Percentiles rank a stretch among this genome's conserved stretches.
phyloP scores from a whole-genome alignment of 2,329 filamentous ascomycete genomes.

The Fusarium sororula region DNA sequence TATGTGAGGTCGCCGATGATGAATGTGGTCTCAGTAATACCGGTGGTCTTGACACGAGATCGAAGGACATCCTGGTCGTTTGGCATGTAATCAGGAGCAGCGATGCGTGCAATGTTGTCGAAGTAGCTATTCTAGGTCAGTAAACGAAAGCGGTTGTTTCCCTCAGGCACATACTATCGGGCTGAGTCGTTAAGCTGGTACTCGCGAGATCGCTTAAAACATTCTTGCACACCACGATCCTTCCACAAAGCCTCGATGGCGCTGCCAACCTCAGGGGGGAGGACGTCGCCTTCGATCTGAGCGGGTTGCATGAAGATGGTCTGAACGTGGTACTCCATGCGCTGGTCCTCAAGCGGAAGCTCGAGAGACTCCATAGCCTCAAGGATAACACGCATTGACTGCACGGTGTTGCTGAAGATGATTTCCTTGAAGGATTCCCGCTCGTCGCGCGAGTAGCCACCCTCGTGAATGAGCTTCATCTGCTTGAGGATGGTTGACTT shows the following conservation, averaged over 20 bases:
- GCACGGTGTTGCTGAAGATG: conserved; percentile 76
- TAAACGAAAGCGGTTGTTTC: background rate
- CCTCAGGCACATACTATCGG: conserved; percentile 77
- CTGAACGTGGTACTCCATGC: conserved; percentile 96
- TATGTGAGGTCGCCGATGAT: conserved; percentile 95
- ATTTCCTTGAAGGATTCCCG: conserved; percentile 76
- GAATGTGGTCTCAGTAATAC: conserved; percentile 96
- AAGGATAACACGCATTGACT: conserved; percentile 75
- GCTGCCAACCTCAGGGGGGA: conserved; percentile 92
- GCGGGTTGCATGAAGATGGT: conserved; percentile 99
- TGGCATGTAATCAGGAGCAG: conserved; percentile 90
- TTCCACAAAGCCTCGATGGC: conserved; percentile 94
- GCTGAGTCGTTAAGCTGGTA: conserved; percentile 97
- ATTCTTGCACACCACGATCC: conserved; percentile 90
- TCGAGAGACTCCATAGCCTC: conserved; percentile 75
- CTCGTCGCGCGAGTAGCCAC: conserved; percentile 94
- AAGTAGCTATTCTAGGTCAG: conserved; percentile 78
- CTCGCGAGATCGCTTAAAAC: conserved; percentile 94
- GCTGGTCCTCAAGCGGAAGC: conserved; percentile 87
- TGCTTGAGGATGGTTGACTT: conserved; percentile 99
- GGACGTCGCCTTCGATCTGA: conserved; percentile 93
- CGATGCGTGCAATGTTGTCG: conserved; percentile 91
- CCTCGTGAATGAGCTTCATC: conserved; percentile 99
- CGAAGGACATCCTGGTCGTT: conserved; percentile 95
- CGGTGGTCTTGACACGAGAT: conserved; percentile 96